A percentile compares a stretch with the other conserved stretches of the same genome.
phyloP scores from a whole-genome alignment of 2,329 filamentous ascomycete species.

The Cadophora malorum region DNA sequence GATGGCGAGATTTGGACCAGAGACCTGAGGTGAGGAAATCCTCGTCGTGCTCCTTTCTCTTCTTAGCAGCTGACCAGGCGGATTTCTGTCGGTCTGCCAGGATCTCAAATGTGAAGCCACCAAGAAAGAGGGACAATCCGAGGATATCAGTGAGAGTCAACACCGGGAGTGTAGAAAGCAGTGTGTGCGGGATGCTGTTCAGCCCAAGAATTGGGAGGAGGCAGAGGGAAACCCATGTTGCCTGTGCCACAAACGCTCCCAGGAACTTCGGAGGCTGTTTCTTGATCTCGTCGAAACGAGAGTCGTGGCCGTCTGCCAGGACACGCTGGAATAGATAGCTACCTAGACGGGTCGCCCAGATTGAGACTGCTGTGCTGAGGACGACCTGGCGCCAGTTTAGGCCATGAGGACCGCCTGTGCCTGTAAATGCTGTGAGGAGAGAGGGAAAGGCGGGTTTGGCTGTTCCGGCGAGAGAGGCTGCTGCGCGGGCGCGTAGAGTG shows the following conservation, averaged over 20 bases:
- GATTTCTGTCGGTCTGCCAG: constrained; percentile 69
- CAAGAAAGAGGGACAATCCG: constrained; percentile 62
- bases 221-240: constrained; percentile 72
- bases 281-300: constrained; percentile 61
- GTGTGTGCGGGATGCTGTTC: constrained; percentile 63
- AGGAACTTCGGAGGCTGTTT: constrained; percentile 58
- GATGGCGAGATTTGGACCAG: constrained; percentile 66
- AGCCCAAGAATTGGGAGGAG: constrained; percentile 68
- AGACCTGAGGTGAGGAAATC: constrained; percentile 69
- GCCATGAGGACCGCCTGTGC: constrained; percentile 47
- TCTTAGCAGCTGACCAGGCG: constrained; percentile 65
- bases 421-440: constrained; percentile 53
- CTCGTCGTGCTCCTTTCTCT: constrained; percentile 69
- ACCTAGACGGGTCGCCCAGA: constrained; percentile 70
- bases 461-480: constrained; percentile 51
- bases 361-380: constrained; percentile 58
- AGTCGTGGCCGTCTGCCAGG: constrained; percentile 64
- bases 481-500: constrained; percentile 59
- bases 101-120: constrained; percentile 66
- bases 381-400: constrained; percentile 69
- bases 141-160: constrained; percentile 60
- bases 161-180: constrained; percentile 56
- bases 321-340: constrained; percentile 69
- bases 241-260: constrained; percentile 64
- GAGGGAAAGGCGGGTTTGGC: constrained; percentile 53